Evolutionary conservation across 129 eudicot genomes (phyloP).

Genomic region (Gnaphalium uliginosum): DNA sequence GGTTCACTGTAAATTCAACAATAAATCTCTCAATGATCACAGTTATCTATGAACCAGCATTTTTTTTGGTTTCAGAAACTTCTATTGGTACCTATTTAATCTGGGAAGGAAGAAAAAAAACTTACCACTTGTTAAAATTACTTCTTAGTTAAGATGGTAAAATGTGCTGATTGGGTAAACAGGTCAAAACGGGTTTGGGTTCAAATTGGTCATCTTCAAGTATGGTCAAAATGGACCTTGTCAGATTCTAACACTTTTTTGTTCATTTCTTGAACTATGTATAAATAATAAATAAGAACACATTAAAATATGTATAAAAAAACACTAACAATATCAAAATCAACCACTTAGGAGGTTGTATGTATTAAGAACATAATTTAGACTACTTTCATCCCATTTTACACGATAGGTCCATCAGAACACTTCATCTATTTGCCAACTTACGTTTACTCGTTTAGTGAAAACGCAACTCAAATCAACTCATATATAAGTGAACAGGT

Average conservation of each 20-base stretch:
- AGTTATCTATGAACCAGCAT: neutral
- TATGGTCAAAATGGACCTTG: no score
- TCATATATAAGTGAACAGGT: neutral
- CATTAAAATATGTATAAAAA: neutral
- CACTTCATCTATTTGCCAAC: no score
- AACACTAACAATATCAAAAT: neutral
- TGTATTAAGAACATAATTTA: neutral
- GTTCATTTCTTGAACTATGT: no score
- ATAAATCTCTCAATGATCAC: slow-evolving; percentile 1
- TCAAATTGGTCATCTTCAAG: neutral
- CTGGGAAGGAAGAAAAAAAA: neutral
- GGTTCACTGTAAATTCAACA: slow-evolving; percentile 7
- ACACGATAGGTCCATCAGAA: neutral
- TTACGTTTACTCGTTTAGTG: no score
- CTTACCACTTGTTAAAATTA: neutral
- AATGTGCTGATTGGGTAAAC: neutral
- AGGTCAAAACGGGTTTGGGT: neutral
- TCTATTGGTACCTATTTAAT: neutral
- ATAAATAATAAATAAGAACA: no score
- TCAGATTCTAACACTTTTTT: no score
- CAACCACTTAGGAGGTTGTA: neutral
- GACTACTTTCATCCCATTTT: neutral
- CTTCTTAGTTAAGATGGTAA: neutral
- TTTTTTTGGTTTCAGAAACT: slow-evolving; percentile 8
- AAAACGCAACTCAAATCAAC: neutral